These are phyloP conservation scores for Amanita muscaria DNA, from an alignment of 768 basidiomycete species.

Conservation along the genomic window DNA sequence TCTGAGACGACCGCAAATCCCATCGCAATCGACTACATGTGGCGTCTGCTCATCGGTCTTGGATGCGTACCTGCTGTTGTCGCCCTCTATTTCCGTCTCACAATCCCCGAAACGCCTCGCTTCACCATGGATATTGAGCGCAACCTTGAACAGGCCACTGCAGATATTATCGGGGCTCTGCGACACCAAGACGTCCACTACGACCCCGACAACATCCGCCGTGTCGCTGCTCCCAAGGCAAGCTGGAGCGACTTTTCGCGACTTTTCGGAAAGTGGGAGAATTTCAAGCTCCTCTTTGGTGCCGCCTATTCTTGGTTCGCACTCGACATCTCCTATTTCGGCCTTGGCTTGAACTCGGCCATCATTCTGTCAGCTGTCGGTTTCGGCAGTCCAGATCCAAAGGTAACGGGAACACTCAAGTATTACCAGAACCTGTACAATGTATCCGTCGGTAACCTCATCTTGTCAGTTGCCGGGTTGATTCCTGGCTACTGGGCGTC, in stretches of 20 bases:
- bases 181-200: constrained; percentile 34
- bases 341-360: constrained; percentile 76
- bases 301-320: constrained; percentile 85
- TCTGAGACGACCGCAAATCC: constrained; percentile 30
- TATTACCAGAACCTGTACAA: constrained; percentile 57
- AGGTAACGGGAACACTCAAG: constrained; percentile 24
- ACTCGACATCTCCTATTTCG: constrained; percentile 84
- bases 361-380: constrained; percentile 70
- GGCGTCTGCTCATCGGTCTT: constrained; percentile 85
- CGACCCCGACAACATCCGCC: constrained; percentile 53
- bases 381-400: constrained; percentile 44
- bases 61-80: constrained; percentile 75
- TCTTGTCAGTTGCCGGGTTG: constrained; percentile 68
- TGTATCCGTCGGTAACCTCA: constrained; percentile 64
- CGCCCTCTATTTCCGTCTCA: constrained; percentile 87
- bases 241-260: constrained; percentile 53
- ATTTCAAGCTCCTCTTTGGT: constrained; percentile 73
- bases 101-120: constrained; percentile 88
- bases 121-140: constrained; percentile 89
- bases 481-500: constrained; percentile 74
- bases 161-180: constrained; percentile 67
- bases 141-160: constrained; percentile 65
- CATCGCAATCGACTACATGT: constrained; percentile 60
- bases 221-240: constrained; percentile 62
- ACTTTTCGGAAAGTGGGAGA: constrained; percentile 68